A percentile compares a stretch with the other conserved stretches of the same genome.
Conservation (phyloP, 352 stramenopile genomes). For the Phytophthora crassamura region DNA sequence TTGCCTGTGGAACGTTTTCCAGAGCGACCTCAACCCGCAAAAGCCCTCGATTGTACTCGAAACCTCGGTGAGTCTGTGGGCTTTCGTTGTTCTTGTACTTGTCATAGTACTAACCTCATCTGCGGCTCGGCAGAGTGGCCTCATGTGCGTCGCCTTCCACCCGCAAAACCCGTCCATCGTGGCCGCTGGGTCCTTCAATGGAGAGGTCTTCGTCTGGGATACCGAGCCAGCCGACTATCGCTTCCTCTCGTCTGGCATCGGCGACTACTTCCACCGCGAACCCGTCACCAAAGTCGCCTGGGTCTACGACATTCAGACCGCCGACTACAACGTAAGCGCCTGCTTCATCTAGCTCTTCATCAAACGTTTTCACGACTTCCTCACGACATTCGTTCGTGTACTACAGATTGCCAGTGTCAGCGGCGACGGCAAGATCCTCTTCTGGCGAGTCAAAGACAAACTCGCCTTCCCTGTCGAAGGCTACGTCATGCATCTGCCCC, state of each 20-base stretch:
- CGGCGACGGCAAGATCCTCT: slow-evolving; percentile 86
- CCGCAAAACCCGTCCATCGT: slow-evolving; percentile 84
- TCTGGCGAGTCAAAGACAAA: slow-evolving; percentile 90
- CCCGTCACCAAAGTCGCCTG: slow-evolving; percentile 85
- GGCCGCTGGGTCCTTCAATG: slow-evolving; percentile 87
- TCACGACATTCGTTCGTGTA: not conserved
- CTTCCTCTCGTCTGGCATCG: slow-evolving; percentile 79
- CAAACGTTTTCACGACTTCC: not conserved
- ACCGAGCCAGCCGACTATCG: slow-evolving; percentile 68
- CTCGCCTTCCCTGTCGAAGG: slow-evolving; percentile 86
- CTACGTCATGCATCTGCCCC: slow-evolving; percentile 73
- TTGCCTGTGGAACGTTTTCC: slow-evolving; percentile 89
- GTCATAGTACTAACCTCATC: not conserved
- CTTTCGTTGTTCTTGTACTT: not conserved
- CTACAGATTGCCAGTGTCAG: slow-evolving; percentile 83
- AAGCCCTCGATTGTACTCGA: slow-evolving; percentile 82
- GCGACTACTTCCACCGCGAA: slow-evolving; percentile 91
- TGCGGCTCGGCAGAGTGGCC: slow-evolving; percentile 54
- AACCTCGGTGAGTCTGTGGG: slow-evolving; percentile 55
- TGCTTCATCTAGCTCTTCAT: not conserved
- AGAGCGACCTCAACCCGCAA: slow-evolving; percentile 67
- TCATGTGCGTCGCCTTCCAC: slow-evolving; percentile 90
- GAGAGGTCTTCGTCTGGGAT: slow-evolving; percentile 88
- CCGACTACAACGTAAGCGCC: slow-evolving; percentile 71
- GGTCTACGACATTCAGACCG: slow-evolving; percentile 77